Base-by-base conservation (phyloP, 352 stramenopile species). In the Phytophthora cryptogea region DNA sequence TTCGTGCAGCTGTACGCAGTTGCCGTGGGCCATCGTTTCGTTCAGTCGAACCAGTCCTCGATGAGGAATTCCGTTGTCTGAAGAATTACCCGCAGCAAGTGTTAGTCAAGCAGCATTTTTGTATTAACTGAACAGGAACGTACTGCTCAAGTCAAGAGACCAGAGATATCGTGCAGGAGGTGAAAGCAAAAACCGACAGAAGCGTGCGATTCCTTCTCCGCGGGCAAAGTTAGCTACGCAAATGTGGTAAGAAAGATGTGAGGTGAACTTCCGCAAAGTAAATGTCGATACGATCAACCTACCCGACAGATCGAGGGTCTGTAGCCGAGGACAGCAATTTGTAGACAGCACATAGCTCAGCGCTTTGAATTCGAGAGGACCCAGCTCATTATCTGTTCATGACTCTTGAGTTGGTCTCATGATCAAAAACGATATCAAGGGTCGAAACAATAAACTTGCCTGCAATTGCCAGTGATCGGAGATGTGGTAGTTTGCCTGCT, bases 21-120 rank as follows among this genome's bases (percentile, higher is more conserved):
- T 62, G 23, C 70, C 61, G 20, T 46, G 46, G n/a, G 42, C n/a
- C 8, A 90, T 43, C 30, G 70, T 71, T 16, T 88, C 76, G 11
- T 59, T 68, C 10, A 90, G 60, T 5, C 62, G 54, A 41, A 68
- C 46, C 8, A 86, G 66, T 16, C 56, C 63, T 11, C 68, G 67
- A 9, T 75, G 47, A 14, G 78, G 60, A 39, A 90, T 80, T 27
- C 73, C 67, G 44, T 90, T 90, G 7, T 66, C 80, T 90, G 36
- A 14, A 53, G 20, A 23, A 23, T 23, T n/a, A n/a, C n/a, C n/a
- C n/a, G 26, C 9, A 20, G 28, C 39, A n/a, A 40, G 35, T 8
- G 20, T 47, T 37, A 37, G 10, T 2, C 14, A 41, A 41, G 8
- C 13, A 17, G 6, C 35, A 41, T 41, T 2, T 6, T 41, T 13